Evolutionary conservation across 495 filamentous ascomycete genomes (phyloP), one percentile per base, ranked within the genome.

Genomic region (Ascodesmis nigricans): DNA sequence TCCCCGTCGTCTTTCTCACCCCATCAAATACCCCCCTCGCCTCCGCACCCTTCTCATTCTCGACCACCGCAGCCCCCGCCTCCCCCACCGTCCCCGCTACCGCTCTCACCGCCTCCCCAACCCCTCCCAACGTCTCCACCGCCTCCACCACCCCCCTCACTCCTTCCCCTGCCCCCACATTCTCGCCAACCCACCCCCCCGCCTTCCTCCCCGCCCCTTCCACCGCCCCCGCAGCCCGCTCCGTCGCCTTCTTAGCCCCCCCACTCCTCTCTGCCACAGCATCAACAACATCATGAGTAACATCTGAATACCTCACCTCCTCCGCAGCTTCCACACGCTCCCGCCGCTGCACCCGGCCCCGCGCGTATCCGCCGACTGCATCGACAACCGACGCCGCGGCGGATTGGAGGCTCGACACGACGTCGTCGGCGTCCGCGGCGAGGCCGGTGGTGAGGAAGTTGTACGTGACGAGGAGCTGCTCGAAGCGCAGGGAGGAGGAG

Each of bases 111-210:
- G 26, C 22, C 33, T 47, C 44, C 18, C 28, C 29, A 5, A 28
- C 24, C n/a, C 36, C 15, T 19, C 45, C 24, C n/a, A 27, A 26
- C 23, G 32, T 34, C 18, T 17, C 6, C 17, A 21, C 19, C 4
- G 15, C 39, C 13, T 22, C 21, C 10, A 18, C 22, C 9, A 33
- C 14, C 21, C 42, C 20, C 15, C 27, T 29, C 21, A 29, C 39
- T 9, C 5, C 3, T 10, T 27, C 19, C 8, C 18, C 35, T 11
- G 15, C 29, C 16, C 1, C 21, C 24, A 23, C 18, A 16, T 44
- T 47, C 24, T 21, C 40, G 16, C 46, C 36, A 14, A 40, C 29
- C 40, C 44, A 47, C 21, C 25, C 33, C 11, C 46, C 44, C 14
- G 35, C 40, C 9, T 20, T 29, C 13, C 40, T 39, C 5, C 33